Conservation (phyloP, 768 basidiomycete genomes). For the Boletus tomentosulus region DNA sequence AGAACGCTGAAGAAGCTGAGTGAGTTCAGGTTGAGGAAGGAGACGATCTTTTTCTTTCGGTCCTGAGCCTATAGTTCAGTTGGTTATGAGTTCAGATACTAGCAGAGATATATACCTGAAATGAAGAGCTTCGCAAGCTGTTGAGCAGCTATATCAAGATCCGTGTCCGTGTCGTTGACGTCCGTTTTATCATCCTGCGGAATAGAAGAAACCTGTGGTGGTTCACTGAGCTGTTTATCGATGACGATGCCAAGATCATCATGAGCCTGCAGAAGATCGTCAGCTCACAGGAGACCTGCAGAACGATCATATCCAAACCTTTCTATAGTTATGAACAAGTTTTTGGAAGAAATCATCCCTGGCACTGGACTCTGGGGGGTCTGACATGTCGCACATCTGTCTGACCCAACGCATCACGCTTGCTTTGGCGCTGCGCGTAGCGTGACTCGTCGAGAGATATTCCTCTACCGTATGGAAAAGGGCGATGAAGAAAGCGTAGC, state of each 20-base stretch:
- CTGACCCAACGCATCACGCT: neutral
- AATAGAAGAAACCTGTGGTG: neutral
- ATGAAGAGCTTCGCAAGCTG: neutral
- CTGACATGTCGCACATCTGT: neutral
- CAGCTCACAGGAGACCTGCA: too few relatives aligned
- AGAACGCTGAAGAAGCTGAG: neutral
- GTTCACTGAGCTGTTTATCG: neutral
- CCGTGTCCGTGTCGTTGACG: neutral
- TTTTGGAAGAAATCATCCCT: neutral
- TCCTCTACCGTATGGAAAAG: neutral
- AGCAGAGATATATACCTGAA: neutral
- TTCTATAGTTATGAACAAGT: neutral
- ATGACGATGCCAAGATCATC: too few relatives aligned
- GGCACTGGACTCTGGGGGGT: neutral
- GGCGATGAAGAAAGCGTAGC: conserved; percentile 1
- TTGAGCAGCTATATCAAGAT: neutral
- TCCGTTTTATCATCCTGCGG: neutral
- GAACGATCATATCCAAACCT: neutral
- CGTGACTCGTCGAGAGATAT: neutral
- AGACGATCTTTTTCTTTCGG: neutral
- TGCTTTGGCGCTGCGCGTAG: too few relatives aligned
- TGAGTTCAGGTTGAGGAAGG: neutral
- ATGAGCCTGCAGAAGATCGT: neutral
- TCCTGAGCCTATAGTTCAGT: neutral
- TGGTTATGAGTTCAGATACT: neutral